Evolutionary conservation across 2,329 filamentous ascomycete species (phyloP).

Genomic region (Trichoderma cornu-damae): DNA sequence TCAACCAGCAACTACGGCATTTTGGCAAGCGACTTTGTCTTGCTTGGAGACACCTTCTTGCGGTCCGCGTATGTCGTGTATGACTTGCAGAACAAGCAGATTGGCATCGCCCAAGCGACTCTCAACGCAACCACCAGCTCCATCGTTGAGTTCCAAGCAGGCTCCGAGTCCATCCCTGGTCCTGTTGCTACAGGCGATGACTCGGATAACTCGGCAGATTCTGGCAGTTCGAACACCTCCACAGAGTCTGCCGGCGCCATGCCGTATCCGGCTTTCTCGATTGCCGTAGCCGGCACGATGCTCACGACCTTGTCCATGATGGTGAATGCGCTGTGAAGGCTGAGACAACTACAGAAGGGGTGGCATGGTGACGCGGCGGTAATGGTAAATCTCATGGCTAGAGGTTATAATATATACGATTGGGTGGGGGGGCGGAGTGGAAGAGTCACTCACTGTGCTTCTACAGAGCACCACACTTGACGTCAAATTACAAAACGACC

Average conservation of each 20-base stretch:
- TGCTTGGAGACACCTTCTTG: constrained; percentile 57
- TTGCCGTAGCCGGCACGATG: background rate
- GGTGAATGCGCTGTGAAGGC: background rate
- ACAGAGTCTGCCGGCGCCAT: background rate
- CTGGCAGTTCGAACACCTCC: background rate
- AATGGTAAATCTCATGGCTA: background rate
- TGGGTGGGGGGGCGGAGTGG: background rate
- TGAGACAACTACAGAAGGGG: background rate
- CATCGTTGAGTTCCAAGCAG: constrained; percentile 42
- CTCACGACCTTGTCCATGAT: background rate
- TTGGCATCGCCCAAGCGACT: constrained; percentile 51
- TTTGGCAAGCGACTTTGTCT: constrained; percentile 30
- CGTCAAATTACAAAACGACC: background rate
- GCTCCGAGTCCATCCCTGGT: constrained; percentile 37
- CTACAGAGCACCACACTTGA: background rate
- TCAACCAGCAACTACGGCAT: constrained; percentile 34
- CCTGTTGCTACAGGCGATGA: constrained; percentile 1
- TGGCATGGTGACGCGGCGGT: background rate
- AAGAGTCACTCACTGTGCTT: background rate
- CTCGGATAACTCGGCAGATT: background rate
- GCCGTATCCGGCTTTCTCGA: background rate
- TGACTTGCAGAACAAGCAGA: constrained; percentile 46
- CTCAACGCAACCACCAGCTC: constrained; percentile 41
- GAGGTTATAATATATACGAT: background rate
- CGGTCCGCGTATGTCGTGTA: constrained; percentile 55